These are phyloP conservation scores for Manihot esculenta DNA, from an alignment of 441 rosid genomes.

Conservation along the genomic window DNA sequence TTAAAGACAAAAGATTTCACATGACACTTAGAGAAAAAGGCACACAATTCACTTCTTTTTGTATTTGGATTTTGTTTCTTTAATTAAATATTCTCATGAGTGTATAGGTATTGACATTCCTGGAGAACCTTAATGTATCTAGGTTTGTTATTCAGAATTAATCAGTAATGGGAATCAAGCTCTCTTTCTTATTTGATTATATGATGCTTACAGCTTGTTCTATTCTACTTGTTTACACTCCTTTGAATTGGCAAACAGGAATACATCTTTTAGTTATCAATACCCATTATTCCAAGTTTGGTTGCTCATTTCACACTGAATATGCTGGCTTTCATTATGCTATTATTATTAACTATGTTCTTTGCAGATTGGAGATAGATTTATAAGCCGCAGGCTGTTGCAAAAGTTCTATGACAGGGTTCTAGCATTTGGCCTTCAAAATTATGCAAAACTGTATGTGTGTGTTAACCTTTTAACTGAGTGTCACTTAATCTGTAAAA, in stretches of 20 bases:
- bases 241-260: not conserved
- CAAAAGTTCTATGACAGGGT: slow-evolving; percentile 80
- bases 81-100: too few species aligned
- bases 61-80: too few species aligned
- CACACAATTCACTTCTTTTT: too few species aligned
- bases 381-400: slow-evolving; percentile 61
- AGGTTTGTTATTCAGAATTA: too few species aligned
- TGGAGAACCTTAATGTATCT: too few species aligned
- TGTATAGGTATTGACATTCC: too few species aligned
- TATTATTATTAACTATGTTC: not conserved
- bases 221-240: not conserved
- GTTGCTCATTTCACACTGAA: not conserved
- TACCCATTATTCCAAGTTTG: not conserved
- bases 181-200: not conserved
- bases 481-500: slow-evolving; percentile 16
- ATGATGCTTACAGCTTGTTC: not conserved
- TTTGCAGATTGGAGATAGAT: slow-evolving; percentile 83
- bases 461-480: slow-evolving; percentile 8
- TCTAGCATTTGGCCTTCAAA: slow-evolving; percentile 80
- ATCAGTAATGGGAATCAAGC: not conserved
- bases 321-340: too few species aligned
- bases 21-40: too few species aligned
- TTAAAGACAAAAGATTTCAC: not conserved
- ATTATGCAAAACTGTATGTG: slow-evolving; percentile 89
- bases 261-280: not conserved